These are phyloP conservation scores for Pyrenochaeta sp. DNA, from an alignment of 2,329 filamentous ascomycete genomes.

Conservation along the genomic window DNA sequence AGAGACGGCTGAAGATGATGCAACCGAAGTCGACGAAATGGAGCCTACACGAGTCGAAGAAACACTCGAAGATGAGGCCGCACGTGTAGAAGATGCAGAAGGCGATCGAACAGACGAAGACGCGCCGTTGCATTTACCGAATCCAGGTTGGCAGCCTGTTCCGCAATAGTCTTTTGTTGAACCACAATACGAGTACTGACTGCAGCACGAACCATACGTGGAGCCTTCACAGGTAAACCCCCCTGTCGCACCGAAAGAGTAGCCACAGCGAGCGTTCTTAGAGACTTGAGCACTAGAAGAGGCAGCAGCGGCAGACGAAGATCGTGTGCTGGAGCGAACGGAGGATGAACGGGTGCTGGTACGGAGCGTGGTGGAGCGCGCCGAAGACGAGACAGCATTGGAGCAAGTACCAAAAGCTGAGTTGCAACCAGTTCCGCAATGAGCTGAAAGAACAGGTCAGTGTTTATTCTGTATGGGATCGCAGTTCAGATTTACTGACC, in stretches of 20 bases:
- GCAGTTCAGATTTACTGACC: neutral
- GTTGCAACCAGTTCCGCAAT: conserved; percentile 6
- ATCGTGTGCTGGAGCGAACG: neutral
- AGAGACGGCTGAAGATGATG: neutral
- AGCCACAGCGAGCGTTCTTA: conserved; percentile 4
- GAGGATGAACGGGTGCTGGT: neutral
- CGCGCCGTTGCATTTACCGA: neutral
- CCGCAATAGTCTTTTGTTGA: neutral
- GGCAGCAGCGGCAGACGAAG: conserved; percentile 1
- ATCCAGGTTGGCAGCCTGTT: conserved; percentile 1
- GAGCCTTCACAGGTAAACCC: conserved; percentile 3
- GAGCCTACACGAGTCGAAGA: neutral
- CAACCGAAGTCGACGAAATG: neutral
- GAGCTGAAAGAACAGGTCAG: neutral
- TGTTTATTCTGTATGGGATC: neutral
- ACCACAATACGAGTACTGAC: conserved; percentile 2
- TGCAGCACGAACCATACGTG: conserved; percentile 3
- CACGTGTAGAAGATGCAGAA: neutral
- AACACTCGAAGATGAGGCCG: neutral
- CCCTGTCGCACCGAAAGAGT: conserved; percentile 1
- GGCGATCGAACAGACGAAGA: neutral
- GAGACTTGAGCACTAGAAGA: neutral
- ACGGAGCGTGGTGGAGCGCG: neutral
- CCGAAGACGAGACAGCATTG: neutral
- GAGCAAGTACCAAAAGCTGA: conserved; percentile 2